Evolutionary conservation across 192 early-diverging fungal genomes (phyloP).

Genomic region (Lobosporangium transversale): DNA sequence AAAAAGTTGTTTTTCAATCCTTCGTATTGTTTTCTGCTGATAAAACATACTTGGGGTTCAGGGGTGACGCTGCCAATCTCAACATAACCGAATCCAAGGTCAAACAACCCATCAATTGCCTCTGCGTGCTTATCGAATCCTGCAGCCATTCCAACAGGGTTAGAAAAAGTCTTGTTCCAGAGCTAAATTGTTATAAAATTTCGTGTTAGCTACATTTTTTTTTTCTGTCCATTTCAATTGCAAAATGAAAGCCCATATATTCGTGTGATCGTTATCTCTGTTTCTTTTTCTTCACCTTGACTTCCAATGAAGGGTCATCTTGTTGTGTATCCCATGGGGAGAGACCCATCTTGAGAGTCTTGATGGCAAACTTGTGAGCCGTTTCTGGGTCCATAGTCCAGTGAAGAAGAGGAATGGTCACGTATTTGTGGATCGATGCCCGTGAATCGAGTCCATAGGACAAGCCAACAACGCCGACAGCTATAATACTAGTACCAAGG

Average conservation of each 20-base stretch:
- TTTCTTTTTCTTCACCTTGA: constrained; percentile 53
- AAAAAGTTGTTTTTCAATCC: neutral
- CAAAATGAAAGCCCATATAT: no score
- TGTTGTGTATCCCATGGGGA: constrained; percentile 66
- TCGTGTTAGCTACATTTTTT: neutral
- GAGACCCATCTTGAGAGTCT: constrained; percentile 67
- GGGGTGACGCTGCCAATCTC: constrained; percentile 93
- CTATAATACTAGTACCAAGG: constrained; percentile 52
- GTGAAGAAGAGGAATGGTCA: constrained; percentile 76
- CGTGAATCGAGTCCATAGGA: constrained; percentile 76
- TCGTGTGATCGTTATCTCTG: neutral
- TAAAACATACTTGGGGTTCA: constrained; percentile 72
- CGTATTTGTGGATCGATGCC: constrained; percentile 73
- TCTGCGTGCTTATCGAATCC: constrained; percentile 94
- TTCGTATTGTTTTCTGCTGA: neutral
- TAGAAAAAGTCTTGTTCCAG: constrained; percentile 76
- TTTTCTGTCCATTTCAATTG: no score
- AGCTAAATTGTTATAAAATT: constrained; percentile 52
- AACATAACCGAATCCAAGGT: constrained; percentile 88
- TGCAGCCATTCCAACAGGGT: constrained; percentile 89
- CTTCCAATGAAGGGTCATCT: constrained; percentile 62
- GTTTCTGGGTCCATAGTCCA: constrained; percentile 74
- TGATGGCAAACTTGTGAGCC: constrained; percentile 76
- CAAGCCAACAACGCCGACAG: constrained; percentile 57
- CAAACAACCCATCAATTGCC: constrained; percentile 84